These are phyloP conservation scores for Oenanthe sinensis DNA, from an alignment of 129 eudicot genomes.

Conservation along the genomic window DNA sequence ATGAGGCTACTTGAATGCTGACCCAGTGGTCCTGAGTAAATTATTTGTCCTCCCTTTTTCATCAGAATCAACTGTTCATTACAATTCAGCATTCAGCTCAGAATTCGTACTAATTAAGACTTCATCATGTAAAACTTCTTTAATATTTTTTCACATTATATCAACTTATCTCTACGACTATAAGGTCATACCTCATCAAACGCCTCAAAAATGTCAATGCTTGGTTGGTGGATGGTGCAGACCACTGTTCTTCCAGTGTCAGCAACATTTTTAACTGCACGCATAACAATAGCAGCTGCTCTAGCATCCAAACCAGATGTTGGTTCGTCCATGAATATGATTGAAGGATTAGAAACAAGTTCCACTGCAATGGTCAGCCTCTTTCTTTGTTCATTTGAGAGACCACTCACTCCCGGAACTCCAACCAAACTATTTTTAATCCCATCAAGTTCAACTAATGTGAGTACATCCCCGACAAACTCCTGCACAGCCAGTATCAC, in stretches of 20 bases:
- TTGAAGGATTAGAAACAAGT: constrained; percentile 45
- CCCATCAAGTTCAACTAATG: constrained; percentile 30
- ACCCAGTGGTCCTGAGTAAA: constrained; percentile 38
- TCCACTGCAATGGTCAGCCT: constrained; percentile 47
- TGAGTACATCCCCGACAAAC: constrained; percentile 38
- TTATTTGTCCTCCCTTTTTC: constrained; percentile 44
- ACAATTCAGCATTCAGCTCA: neutral
- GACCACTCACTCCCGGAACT: constrained; percentile 36
- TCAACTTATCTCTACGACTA: no score
- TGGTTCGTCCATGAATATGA: constrained; percentile 52
- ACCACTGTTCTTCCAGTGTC: constrained; percentile 47
- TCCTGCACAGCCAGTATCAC: constrained; percentile 14
- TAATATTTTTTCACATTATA: neutral
- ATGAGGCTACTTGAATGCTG: constrained; percentile 27
- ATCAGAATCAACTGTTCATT: constrained; percentile 2
- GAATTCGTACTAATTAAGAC: neutral
- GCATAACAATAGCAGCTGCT: constrained; percentile 54
- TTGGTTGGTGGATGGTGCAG: constrained; percentile 55
- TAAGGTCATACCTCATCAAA: constrained; percentile 42
- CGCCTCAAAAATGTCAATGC: constrained; percentile 45
- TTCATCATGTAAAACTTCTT: neutral
- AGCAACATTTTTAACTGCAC: constrained; percentile 41
- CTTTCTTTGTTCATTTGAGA: constrained; percentile 50
- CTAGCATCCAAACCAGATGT: constrained; percentile 56
- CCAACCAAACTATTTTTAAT: constrained; percentile 37